Percentiles rank a stretch among this genome's conserved stretches.
phyloP scores from a whole-genome alignment of 441 rosid genomes.

The Gossypium trilobum region DNA sequence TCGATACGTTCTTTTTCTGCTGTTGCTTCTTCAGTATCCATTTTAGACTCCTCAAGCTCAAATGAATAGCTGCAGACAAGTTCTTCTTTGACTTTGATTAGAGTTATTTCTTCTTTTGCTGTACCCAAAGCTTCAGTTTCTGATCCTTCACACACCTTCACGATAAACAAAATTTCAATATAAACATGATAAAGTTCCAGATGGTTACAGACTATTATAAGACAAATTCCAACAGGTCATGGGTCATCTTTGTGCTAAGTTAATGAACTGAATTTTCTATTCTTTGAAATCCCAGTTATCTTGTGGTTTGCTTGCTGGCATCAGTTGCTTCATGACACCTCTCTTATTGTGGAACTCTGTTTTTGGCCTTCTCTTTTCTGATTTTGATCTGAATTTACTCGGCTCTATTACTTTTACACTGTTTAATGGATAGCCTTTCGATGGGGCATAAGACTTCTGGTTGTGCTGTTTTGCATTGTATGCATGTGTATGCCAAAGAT shows the following conservation, averaged over 20 bases:
- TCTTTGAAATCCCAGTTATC: neutral
- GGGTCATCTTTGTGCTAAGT: no score
- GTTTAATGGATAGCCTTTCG: no score
- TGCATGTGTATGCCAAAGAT: neutral
- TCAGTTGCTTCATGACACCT: constrained; percentile 14
- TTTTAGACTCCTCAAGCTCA: neutral
- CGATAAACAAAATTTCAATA: neutral
- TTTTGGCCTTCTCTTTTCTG: no score
- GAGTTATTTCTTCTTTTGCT: neutral
- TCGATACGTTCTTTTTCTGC: neutral
- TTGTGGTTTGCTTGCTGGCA: neutral
- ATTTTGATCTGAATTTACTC: no score
- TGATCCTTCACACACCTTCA: constrained; percentile 9
- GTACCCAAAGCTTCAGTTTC: constrained; percentile 10
- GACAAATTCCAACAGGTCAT: no score
- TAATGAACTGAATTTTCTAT: neutral
- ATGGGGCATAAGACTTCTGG: neutral
- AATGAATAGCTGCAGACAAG: neutral
- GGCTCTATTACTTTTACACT: no score
- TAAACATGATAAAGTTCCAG: neutral
- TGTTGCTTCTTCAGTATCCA: constrained; percentile 22
- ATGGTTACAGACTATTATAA: neutral
- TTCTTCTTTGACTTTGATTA: constrained; percentile 2
- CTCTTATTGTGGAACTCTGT: no score
- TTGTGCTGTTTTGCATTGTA: neutral